phyloP scores from a whole-genome alignment of 306 rosid species.

The Vigna reflexopilosa region DNA sequence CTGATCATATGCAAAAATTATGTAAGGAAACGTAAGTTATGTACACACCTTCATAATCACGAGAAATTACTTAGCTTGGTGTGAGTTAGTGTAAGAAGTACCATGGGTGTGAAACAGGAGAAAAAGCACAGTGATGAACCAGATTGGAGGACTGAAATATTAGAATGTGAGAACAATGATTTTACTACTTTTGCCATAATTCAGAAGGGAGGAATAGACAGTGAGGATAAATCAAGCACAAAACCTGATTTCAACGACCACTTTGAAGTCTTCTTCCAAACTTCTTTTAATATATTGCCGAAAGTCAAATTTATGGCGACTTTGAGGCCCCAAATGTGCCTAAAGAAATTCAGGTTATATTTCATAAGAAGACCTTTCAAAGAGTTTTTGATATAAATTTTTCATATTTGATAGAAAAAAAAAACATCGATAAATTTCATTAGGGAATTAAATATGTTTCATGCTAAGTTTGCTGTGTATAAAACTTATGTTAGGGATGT shows the following conservation, averaged over 20 bases:
- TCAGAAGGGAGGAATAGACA: neutral
- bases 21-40: neutral
- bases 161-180: neutral
- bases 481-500: too few relatives aligned
- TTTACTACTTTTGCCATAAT: neutral
- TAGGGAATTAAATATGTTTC: too few relatives aligned
- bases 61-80: neutral
- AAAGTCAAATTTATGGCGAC: neutral
- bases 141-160: slow-evolving; percentile 5
- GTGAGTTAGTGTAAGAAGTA: neutral
- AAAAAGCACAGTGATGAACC: slow-evolving; percentile 20
- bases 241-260: slow-evolving; percentile 21
- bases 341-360: neutral
- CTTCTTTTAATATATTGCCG: slow-evolving; percentile 5
- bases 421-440: too few relatives aligned
- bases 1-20: neutral
- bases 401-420: too few relatives aligned
- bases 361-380: neutral
- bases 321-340: slow-evolving; percentile 24
- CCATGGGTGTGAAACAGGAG: slow-evolving; percentile 4
- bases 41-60: neutral
- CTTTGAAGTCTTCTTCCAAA: slow-evolving; percentile 27
- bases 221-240: neutral
- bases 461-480: too few relatives aligned
- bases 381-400: too few relatives aligned